Percentiles rank a stretch among this genome's conserved stretches.
Evolutionary conservation across 495 filamentous ascomycete genomes (phyloP).

Genomic region (Hyaloscypha variabilis): DNA sequence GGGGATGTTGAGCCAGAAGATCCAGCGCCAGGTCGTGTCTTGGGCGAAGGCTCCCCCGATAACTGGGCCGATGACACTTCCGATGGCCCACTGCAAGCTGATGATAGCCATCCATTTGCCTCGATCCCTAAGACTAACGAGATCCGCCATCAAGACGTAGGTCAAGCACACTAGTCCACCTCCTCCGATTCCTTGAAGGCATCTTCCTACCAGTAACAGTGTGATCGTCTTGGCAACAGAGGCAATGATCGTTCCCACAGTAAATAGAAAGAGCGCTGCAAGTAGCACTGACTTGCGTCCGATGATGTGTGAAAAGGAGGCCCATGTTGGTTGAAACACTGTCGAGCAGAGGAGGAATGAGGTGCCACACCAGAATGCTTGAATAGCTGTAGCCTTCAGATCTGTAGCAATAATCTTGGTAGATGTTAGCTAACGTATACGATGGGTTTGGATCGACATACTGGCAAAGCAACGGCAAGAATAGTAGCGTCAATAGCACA

Average conservation of each 20-base stretch:
- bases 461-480: constrained; percentile 23
- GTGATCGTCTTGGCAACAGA: constrained; percentile 59
- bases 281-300: constrained; percentile 48
- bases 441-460: constrained; percentile 1
- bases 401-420: constrained; percentile 33
- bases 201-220: constrained; percentile 62
- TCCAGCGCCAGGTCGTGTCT: constrained; percentile 61
- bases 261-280: constrained; percentile 53
- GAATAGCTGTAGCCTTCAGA: constrained; percentile 53
- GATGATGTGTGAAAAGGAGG: constrained; percentile 55
- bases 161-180: constrained; percentile 66
- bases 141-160: constrained; percentile 66
- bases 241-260: constrained; percentile 59
- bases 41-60: constrained; percentile 71
- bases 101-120: constrained; percentile 39
- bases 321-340: constrained; percentile 52
- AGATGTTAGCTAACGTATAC: neutral
- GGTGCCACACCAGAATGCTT: constrained; percentile 57
- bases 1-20: constrained; percentile 49
- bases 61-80: constrained; percentile 67
- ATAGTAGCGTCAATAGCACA: constrained; percentile 30
- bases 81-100: constrained; percentile 60
- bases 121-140: constrained; percentile 55
- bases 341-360: constrained; percentile 54
- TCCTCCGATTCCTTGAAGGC: constrained; percentile 70